A percentile compares a stretch with the other conserved stretches of the same genome.
These are phyloP conservation scores for Chrysoporthe cubensis DNA, from an alignment of 2,329 filamentous ascomycete species.

Conservation along the genomic window DNA sequence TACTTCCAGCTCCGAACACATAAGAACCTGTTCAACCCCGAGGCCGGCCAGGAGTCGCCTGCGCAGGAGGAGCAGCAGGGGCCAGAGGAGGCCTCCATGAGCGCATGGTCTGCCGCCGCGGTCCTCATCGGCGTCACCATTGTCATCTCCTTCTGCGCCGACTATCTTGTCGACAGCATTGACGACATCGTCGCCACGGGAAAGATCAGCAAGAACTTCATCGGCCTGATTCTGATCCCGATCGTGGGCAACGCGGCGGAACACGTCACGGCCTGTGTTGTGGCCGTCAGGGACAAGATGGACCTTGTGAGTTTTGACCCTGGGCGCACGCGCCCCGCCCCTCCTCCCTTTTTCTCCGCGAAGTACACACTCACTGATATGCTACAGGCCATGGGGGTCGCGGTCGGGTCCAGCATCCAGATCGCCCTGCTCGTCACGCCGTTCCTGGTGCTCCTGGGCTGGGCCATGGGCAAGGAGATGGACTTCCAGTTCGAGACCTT, in stretches of 20 bases:
- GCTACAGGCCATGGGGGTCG: slow-evolving; percentile 70
- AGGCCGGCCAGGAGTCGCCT: slow-evolving; percentile 38
- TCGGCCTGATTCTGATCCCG: slow-evolving; percentile 77
- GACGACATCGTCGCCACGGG: slow-evolving; percentile 70
- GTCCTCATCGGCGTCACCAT: slow-evolving; percentile 73
- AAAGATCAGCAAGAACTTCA: slow-evolving; percentile 78
- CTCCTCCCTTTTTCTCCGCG: background rate
- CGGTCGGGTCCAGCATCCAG: slow-evolving; percentile 81
- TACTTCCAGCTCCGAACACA: slow-evolving; percentile 79
- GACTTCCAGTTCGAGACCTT: slow-evolving; percentile 81
- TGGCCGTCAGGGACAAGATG: slow-evolving; percentile 79
- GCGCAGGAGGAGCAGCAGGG: slow-evolving; percentile 46
- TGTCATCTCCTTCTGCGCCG: slow-evolving; percentile 73
- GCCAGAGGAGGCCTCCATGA: slow-evolving; percentile 57
- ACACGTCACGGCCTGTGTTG: slow-evolving; percentile 80
- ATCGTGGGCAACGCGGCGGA: slow-evolving; percentile 82
- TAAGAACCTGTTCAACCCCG: slow-evolving; percentile 69
- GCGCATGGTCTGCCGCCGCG: slow-evolving; percentile 64
- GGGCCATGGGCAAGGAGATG: slow-evolving; percentile 76
- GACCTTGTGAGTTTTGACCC: slow-evolving; percentile 46
- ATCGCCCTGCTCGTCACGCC: slow-evolving; percentile 83
- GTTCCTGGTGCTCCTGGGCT: slow-evolving; percentile 78
- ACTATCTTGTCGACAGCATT: slow-evolving; percentile 68
- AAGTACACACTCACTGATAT: slow-evolving; percentile 1
- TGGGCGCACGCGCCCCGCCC: background rate